A percentile compares a stretch with the other conserved stretches of the same genome.
Evolutionary conservation across 768 basidiomycete genomes (phyloP).

Genomic region (Pisolithus albus): DNA sequence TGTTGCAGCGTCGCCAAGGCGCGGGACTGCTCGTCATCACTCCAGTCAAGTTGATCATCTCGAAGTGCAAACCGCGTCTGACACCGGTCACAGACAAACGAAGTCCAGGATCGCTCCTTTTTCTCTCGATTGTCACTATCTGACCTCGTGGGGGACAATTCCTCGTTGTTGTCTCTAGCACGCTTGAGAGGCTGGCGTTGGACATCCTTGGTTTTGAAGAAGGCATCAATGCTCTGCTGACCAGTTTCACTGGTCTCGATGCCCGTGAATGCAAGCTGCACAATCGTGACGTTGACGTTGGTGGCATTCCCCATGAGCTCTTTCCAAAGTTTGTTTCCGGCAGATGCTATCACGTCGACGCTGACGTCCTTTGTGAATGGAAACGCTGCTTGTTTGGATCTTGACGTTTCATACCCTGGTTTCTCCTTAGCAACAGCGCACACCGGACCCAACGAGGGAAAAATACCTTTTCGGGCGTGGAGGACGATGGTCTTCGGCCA

Average conservation of each 20-base stretch:
- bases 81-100: slow-evolving; percentile 57
- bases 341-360: slow-evolving; percentile 67
- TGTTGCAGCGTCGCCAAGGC: slow-evolving; percentile 39
- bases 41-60: slow-evolving; percentile 10
- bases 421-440: slow-evolving; percentile 1
- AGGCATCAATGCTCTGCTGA: slow-evolving; percentile 83
- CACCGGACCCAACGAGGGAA: neutral
- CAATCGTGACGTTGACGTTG: slow-evolving; percentile 60
- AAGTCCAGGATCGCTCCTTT: slow-evolving; percentile 14
- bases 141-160: neutral
- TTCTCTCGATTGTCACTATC: slow-evolving; percentile 1
- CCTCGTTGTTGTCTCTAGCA: slow-evolving; percentile 26
- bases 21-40: slow-evolving; percentile 22
- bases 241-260: slow-evolving; percentile 71
- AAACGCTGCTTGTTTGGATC: slow-evolving; percentile 83
- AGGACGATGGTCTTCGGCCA: slow-evolving; percentile 94
- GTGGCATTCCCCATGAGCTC: slow-evolving; percentile 62
- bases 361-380: slow-evolving; percentile 72
- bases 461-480: slow-evolving; percentile 61
- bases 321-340: slow-evolving; percentile 79
- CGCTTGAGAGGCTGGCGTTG: slow-evolving; percentile 31
- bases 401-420: slow-evolving; percentile 51
- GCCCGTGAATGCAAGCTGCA: slow-evolving; percentile 71
- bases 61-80: slow-evolving; percentile 37
- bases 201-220: slow-evolving; percentile 46